Conservation (phyloP, 306 rosid species). For the Luffa acutangula region DNA sequence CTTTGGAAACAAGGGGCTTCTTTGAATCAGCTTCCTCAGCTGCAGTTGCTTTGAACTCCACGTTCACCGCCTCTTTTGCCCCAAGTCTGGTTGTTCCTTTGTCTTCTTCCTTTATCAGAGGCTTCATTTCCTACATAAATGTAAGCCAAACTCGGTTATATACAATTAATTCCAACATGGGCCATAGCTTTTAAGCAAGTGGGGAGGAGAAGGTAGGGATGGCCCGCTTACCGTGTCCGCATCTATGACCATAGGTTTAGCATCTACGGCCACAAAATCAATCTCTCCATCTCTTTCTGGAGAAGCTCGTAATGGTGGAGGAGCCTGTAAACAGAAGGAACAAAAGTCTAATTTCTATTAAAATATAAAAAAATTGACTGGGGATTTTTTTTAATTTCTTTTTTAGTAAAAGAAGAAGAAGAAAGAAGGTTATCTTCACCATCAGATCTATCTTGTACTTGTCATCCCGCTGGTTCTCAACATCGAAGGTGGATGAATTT, state of each 20-base stretch:
- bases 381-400: not conserved
- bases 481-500: slow-evolving; percentile 27
- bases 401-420: not conserved
- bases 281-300: slow-evolving; percentile 63
- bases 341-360: not conserved
- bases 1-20: slow-evolving; percentile 24
- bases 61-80: slow-evolving; percentile 30
- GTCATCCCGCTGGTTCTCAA: slow-evolving; percentile 56
- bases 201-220: slow-evolving; percentile 4
- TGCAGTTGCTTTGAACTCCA: slow-evolving; percentile 26
- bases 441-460: slow-evolving; percentile 88
- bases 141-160: slow-evolving; percentile 3
- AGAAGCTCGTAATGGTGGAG: slow-evolving; percentile 66
- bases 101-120: slow-evolving; percentile 41
- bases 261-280: slow-evolving; percentile 44
- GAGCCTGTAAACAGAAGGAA: slow-evolving; percentile 40
- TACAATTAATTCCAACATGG: not conserved
- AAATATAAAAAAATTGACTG: not conserved
- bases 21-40: slow-evolving; percentile 44
- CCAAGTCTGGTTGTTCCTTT: slow-evolving; percentile 28
- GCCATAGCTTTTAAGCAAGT: slow-evolving; percentile 1
- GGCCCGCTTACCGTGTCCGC: slow-evolving; percentile 66
- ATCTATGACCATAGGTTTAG: slow-evolving; percentile 35
- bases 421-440: slow-evolving; percentile 36
- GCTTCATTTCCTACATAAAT: slow-evolving; percentile 51